A percentile compares a stretch with the other conserved stretches of the same genome.
These are phyloP conservation scores for Sphenostylis stenocarpa DNA, from an alignment of 306 rosid genomes.

Conservation along the genomic window DNA sequence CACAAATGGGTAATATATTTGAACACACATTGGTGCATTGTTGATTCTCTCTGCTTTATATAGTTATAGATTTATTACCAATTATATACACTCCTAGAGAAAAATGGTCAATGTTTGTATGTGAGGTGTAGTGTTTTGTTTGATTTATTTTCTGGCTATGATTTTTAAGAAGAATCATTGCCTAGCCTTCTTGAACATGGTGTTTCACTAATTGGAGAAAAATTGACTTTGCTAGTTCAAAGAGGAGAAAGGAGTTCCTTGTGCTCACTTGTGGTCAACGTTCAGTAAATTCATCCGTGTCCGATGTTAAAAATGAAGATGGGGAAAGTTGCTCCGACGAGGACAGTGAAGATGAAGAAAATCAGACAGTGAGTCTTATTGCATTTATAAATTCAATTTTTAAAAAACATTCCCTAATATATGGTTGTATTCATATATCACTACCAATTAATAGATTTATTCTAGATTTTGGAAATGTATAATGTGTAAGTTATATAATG, in stretches of 20 bases:
- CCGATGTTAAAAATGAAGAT: conserved; percentile 58
- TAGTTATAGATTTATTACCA: neutral
- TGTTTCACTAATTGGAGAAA: conserved; percentile 30
- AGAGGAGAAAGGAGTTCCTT: conserved; percentile 85
- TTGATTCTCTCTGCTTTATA: neutral
- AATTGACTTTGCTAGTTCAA: conserved; percentile 57
- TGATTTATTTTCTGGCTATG: conserved; percentile 5
- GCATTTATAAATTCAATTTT: neutral
- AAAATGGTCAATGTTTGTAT: neutral
- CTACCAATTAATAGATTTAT: neutral
- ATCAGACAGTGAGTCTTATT: conserved; percentile 54
- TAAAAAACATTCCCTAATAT: neutral
- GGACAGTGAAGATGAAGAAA: conserved; percentile 70
- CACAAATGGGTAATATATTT: neutral
- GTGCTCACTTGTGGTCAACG: conserved; percentile 83
- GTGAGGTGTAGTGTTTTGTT: neutral
- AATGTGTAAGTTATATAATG: neutral
- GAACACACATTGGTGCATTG: neutral
- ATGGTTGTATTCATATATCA: neutral
- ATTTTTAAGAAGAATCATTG: neutral
- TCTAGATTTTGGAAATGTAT: conserved; percentile 18
- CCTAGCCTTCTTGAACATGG: neutral
- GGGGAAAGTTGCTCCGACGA: conserved; percentile 61
- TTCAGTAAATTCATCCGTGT: conserved; percentile 42
- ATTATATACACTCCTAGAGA: neutral